Conservation (phyloP, 73 alveolate genomes). For the Breviolum minutum region DNA sequence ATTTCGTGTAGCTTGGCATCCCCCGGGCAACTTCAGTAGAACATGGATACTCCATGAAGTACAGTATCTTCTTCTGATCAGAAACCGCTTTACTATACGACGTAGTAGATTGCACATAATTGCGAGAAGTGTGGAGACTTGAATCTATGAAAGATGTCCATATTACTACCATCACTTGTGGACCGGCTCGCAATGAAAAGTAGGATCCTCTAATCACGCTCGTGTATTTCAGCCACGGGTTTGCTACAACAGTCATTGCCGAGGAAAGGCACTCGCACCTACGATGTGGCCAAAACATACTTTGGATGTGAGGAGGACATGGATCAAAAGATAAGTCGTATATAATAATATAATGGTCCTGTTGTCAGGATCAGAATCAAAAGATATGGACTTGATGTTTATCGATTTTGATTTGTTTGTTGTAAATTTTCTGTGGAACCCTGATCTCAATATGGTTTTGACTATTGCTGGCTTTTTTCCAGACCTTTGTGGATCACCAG, state of each 20-base stretch:
- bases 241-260: background rate
- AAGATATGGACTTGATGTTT: too few species aligned
- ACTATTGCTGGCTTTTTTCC: background rate
- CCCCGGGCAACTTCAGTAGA: background rate
- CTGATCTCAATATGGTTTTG: background rate
- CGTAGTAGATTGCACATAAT: background rate
- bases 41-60: too few species aligned
- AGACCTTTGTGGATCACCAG: background rate
- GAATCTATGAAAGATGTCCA: background rate
- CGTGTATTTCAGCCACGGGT: background rate
- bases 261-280: conserved; percentile 74
- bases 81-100: background rate
- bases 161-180: background rate
- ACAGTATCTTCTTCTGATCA: background rate
- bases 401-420: too few species aligned
- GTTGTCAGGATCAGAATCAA: too few species aligned
- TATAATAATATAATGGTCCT: background rate
- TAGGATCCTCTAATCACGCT: background rate
- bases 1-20: conserved; percentile 50
- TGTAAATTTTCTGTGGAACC: background rate
- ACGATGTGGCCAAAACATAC: conserved; percentile 65
- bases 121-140: background rate
- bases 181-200: too few species aligned
- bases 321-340: background rate
- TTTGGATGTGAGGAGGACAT: conserved; percentile 60